Base-by-base conservation (phyloP, 805 yeast genomes). In the Candida sanyiensis region DNA sequence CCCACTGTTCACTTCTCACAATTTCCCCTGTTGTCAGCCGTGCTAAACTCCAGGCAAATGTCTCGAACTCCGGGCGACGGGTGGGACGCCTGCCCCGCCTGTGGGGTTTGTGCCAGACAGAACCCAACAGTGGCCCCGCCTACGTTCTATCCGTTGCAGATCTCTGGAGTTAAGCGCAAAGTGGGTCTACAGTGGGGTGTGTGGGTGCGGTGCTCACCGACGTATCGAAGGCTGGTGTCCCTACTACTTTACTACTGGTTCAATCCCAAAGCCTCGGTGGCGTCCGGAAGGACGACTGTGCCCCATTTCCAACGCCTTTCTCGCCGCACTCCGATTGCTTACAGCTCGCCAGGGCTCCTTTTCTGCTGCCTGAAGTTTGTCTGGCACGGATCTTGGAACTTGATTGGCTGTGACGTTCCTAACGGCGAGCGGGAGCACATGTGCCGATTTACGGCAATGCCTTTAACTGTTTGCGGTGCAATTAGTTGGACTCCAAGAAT, bases 291-390 rank as follows among this genome's bases (percentile, higher is more conserved):
- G 18, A 5, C 12, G 7, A 27, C 18, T 13, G 29, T 27, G 13
- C 18, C 16, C 29, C 29, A 27, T 27, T 7, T n/a, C n/a, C n/a
- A n/a, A n/a, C n/a, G n/a, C n/a, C n/a, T n/a, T n/a, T n/a, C n/a
- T n/a, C n/a, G n/a, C 16, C 29, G 29, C 29, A 27, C 29, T 27
- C 29, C 29, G 29, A 27, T n/a, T n/a, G n/a, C n/a, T n/a, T n/a
- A n/a, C n/a, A n/a, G n/a, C n/a, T n/a, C n/a, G n/a, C n/a, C n/a
- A n/a, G n/a, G n/a, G n/a, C n/a, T n/a, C n/a, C n/a, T n/a, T n/a
- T n/a, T n/a, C n/a, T n/a, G n/a, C n/a, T n/a, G n/a, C n/a, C n/a
- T n/a, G n/a, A n/a, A n/a, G n/a, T n/a, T n/a, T n/a, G n/a, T n/a
- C n/a, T n/a, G n/a, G n/a, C n/a, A n/a, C n/a, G n/a, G n/a, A n/a